A percentile compares a stretch with the other conserved stretches of the same genome.
phyloP scores from a whole-genome alignment of 768 basidiomycete genomes.

The Suillus subaureus region DNA sequence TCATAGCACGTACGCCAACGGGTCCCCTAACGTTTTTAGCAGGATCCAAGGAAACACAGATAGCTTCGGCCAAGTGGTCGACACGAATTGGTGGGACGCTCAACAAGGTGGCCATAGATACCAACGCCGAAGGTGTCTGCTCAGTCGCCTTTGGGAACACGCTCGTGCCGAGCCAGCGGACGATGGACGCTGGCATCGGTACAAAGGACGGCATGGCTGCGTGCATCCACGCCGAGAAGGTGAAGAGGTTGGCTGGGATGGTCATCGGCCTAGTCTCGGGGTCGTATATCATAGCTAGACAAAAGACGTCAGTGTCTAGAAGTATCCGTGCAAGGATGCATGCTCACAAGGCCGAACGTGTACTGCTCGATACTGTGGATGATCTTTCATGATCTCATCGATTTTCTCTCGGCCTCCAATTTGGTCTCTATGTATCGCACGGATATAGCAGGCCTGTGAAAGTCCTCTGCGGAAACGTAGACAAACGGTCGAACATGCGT shows the following conservation, averaged over 20 bases:
- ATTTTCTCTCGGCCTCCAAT: constrained; percentile 86
- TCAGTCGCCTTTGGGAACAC: constrained; percentile 21
- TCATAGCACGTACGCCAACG: constrained; percentile 72
- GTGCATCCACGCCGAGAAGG: constrained; percentile 77
- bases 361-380: constrained; percentile 61
- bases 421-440: constrained; percentile 90
- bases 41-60: constrained; percentile 63
- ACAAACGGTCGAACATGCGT: constrained; percentile 66
- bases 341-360: constrained; percentile 87
- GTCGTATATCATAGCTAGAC: constrained; percentile 90
- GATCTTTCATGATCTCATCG: constrained; percentile 47
- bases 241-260: constrained; percentile 81
- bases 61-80: constrained; percentile 89
- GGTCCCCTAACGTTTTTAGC: constrained; percentile 58
- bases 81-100: constrained; percentile 90
- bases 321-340: background rate
- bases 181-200: constrained; percentile 66
- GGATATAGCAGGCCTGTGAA: constrained; percentile 85
- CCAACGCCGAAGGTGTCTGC: constrained; percentile 47
- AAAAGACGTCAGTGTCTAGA: background rate
- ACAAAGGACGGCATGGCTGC: constrained; percentile 54
- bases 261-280: constrained; percentile 88
- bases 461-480: constrained; percentile 88
- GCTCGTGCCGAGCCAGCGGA: constrained; percentile 50
- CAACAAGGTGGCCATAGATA: constrained; percentile 76